Evolutionary conservation across 1,139 yeast species (phyloP), one percentile per base, ranked within the genome.

Genomic region (Yarrowia galli): DNA sequence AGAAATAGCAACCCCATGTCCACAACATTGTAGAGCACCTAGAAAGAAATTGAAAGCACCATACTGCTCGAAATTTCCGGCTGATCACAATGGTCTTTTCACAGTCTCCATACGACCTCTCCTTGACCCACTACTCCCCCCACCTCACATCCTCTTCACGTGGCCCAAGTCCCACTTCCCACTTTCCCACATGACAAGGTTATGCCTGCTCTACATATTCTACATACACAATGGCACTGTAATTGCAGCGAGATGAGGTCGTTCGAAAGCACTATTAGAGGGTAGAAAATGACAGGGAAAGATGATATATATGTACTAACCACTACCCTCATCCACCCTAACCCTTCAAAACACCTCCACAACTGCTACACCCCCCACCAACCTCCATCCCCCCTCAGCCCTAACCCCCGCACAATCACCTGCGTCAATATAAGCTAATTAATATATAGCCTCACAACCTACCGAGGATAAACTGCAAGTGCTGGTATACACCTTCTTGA

Each of bases 381-480:
- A n/a, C n/a, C n/a, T n/a, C n/a, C n/a, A n/a, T n/a, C n/a, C n/a
- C 22, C n/a, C 22, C 36, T 18, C 32, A 15, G 8, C 61, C 46
- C 61, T 40, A 23, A 40, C 61, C 46, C 46, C 25, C 40, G 61
- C 61, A 40, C 61, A 22, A 54, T 54, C 61, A 54, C 22, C 36
- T 54, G 61, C 61, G 61, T 54, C 46, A 54, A 7, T 7, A 25
- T 54, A 40, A 54, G 22, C 46, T 38, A 54, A 54, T 36, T 40
- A 40, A 40, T 40, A 40, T 40, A 54, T 54, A 54, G 60, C 43
- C 22, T 48, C 53, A 28, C 32, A 28, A 28, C 32, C 32, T 28
- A 53, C 32, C 60, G 25, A 16, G 35, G 60, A 23, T 23, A 16
- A n/a, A n/a, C n/a, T n/a, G n/a, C n/a, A n/a, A n/a, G n/a, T n/a